Evolutionary conservation across 352 stramenopile genomes (phyloP).

Genomic region (Globisporangium parvum): DNA sequence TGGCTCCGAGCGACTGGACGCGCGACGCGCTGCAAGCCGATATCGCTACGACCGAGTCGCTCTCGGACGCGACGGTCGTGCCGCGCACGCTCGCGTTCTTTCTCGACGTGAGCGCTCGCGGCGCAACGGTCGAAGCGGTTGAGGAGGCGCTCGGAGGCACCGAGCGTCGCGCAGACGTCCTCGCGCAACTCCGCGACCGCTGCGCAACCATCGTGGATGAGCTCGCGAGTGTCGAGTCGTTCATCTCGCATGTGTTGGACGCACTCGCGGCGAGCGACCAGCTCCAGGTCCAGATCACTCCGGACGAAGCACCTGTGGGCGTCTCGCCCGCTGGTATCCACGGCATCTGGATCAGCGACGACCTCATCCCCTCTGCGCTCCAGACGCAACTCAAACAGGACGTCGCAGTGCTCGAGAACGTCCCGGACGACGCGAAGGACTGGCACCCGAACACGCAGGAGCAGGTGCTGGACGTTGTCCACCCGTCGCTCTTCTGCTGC

Average conservation of each 20-base stretch:
- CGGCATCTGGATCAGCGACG: slow-evolving; percentile 25
- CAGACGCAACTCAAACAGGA: slow-evolving; percentile 22
- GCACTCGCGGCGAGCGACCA: neutral
- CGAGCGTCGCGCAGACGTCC: too few relatives aligned
- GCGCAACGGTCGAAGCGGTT: too few relatives aligned
- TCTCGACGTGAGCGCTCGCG: too few relatives aligned
- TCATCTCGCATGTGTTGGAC: neutral
- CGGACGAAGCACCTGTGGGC: neutral
- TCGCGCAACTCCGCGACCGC: too few relatives aligned
- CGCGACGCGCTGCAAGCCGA: too few relatives aligned
- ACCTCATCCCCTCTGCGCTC: slow-evolving; percentile 16
- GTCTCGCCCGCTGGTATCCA: neutral
- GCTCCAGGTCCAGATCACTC: neutral
- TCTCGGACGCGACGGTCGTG: too few relatives aligned
- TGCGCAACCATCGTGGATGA: neutral
- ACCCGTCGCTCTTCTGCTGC: slow-evolving; percentile 59
- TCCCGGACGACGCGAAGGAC: slow-evolving; percentile 37
- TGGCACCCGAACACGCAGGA: slow-evolving; percentile 47
- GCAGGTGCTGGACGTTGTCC: slow-evolving; percentile 50
- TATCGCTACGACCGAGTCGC: too few relatives aligned
- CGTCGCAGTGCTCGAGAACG: slow-evolving; percentile 26
- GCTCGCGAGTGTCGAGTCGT: neutral
- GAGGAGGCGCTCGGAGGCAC: too few relatives aligned
- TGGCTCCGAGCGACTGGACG: too few relatives aligned
- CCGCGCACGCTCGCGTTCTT: too few relatives aligned